Conservation (phyloP, 768 basidiomycete species). For the Coprinopsis strossmayeri region DNA sequence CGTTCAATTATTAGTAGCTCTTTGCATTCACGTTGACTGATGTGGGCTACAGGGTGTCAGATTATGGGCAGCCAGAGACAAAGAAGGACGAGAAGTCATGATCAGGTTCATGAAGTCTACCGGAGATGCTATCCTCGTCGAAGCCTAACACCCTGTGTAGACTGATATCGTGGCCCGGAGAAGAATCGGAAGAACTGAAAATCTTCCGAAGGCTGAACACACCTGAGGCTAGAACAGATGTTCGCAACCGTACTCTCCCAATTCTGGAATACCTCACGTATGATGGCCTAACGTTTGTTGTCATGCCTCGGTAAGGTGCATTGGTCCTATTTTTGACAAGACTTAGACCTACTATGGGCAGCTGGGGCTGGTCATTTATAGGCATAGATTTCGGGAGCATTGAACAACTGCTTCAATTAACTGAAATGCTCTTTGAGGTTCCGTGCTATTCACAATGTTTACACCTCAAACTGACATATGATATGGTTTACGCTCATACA, state of each 20-base stretch:
- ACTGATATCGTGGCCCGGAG: background rate
- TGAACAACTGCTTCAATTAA: no score
- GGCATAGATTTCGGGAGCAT: no score
- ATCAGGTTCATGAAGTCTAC: background rate
- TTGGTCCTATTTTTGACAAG: background rate
- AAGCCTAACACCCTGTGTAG: background rate
- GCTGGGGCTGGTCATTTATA: no score
- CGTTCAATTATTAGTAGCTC: background rate
- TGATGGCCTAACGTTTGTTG: conserved; percentile 13
- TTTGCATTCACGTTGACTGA: background rate
- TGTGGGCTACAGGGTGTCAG: background rate
- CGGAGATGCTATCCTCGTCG: background rate
- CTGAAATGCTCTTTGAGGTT: no score
- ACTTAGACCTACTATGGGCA: background rate
- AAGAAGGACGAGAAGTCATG: background rate
- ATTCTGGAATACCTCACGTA: conserved; percentile 13
- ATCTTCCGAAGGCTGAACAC: conserved; percentile 13
- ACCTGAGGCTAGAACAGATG: conserved; percentile 9
- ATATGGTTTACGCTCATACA: background rate
- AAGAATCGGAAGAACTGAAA: conserved; percentile 11
- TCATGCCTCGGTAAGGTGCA: conserved; percentile 15
- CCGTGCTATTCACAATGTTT: no score
- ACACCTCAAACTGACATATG: no score
- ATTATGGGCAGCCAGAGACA: background rate
- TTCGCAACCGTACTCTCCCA: conserved; percentile 16